phyloP scores from a whole-genome alignment of 1,284 basidiomycete genomes.

The Malassezia japonica region DNA sequence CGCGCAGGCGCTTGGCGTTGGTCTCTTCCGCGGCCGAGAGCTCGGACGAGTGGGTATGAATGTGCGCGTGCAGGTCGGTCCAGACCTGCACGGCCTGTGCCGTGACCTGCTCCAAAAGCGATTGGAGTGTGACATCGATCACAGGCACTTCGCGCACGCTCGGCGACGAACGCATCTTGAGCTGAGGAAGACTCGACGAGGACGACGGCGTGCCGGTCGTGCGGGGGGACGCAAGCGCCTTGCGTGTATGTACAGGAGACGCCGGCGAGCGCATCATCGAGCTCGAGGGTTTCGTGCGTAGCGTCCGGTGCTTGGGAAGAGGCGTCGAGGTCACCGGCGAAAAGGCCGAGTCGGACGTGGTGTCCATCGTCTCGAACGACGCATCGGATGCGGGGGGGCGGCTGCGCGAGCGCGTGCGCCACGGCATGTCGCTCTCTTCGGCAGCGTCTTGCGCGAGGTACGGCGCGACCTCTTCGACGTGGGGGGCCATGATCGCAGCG shows the following conservation, averaged over 20 bases:
- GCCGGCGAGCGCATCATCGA: not conserved
- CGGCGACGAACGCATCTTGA: not conserved
- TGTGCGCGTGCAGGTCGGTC: slow-evolving; percentile 30
- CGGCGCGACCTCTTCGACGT: slow-evolving; percentile 58
- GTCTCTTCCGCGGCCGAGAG: slow-evolving; percentile 3
- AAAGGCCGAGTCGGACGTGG: not conserved
- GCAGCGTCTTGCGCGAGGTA: slow-evolving; percentile 18
- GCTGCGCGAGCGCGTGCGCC: not conserved
- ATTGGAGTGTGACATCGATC: slow-evolving; percentile 13
- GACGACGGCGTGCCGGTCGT: not conserved
- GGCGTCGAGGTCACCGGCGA: not conserved
- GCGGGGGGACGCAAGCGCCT: not conserved
- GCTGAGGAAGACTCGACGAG: not conserved
- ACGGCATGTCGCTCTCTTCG: not conserved
- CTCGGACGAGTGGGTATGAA: slow-evolving; percentile 15
- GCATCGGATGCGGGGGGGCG: not conserved
- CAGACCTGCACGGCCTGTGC: slow-evolving; percentile 29
- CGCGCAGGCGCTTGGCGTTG: slow-evolving; percentile 7
- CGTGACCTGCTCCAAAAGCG: slow-evolving; percentile 33
- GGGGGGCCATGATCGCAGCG: slow-evolving; percentile 69
- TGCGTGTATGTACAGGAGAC: not conserved
- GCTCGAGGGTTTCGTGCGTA: not conserved
- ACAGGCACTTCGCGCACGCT: not conserved
- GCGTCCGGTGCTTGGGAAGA: slow-evolving; percentile 11
- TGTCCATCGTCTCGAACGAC: not conserved